Percentiles rank a stretch among this genome's conserved stretches.
These are phyloP conservation scores for Brassica cretica DNA, from an alignment of 345 rosid species.

Conservation along the genomic window DNA sequence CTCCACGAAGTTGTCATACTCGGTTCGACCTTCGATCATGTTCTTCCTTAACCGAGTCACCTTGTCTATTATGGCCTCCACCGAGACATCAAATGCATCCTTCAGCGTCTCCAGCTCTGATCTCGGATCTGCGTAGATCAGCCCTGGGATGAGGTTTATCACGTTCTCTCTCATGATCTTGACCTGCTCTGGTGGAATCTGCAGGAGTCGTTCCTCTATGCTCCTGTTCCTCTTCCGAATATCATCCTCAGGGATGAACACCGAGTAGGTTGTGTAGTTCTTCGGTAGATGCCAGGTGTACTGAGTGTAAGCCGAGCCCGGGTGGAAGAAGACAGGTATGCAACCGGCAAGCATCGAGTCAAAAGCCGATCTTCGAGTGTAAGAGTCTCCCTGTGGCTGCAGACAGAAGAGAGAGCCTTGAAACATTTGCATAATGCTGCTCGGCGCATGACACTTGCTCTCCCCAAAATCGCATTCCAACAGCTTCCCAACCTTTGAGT, in stretches of 20 bases:
- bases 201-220: slow-evolving; percentile 70
- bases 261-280: slow-evolving; percentile 77
- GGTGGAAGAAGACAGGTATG: slow-evolving; percentile 90
- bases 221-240: slow-evolving; percentile 67
- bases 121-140: slow-evolving; percentile 80
- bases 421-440: slow-evolving; percentile 87
- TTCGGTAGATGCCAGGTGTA: slow-evolving; percentile 93
- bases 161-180: slow-evolving; percentile 74
- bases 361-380: slow-evolving; percentile 84
- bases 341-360: slow-evolving; percentile 89
- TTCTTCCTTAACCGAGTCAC: slow-evolving; percentile 84
- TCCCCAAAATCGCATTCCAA: slow-evolving; percentile 89
- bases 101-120: slow-evolving; percentile 58
- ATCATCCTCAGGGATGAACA: slow-evolving; percentile 82
- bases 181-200: slow-evolving; percentile 71
- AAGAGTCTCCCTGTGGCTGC: slow-evolving; percentile 94
- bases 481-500: slow-evolving; percentile 57
- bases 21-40: slow-evolving; percentile 65
- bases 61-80: slow-evolving; percentile 70
- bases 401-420: slow-evolving; percentile 81
- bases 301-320: slow-evolving; percentile 87
- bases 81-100: slow-evolving; percentile 87
- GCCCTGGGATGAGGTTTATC: slow-evolving; percentile 64
- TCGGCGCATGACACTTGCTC: slow-evolving; percentile 91
- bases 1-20: slow-evolving; percentile 77